Evolutionary conservation across 345 rosid genomes (phyloP).

Genomic region (Eucalyptus lansdowneana): DNA sequence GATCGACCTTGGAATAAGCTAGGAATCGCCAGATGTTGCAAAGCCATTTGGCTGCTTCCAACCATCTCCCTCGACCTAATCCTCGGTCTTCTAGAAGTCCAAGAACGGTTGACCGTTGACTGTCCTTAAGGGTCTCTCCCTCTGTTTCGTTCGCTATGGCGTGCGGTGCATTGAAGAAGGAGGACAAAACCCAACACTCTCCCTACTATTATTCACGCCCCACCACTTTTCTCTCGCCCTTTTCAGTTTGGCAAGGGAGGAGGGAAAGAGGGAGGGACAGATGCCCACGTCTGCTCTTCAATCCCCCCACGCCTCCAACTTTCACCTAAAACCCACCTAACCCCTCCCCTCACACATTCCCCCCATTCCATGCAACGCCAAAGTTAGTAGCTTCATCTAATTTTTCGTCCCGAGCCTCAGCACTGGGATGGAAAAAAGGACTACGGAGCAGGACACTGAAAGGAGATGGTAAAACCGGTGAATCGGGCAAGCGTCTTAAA

Average conservation of each 20-base stretch:
- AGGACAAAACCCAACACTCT: neutral
- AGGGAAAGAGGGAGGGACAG: neutral
- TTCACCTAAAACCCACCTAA: neutral
- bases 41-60: neutral
- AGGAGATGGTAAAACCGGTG: too few species aligned
- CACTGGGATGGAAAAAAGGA: neutral
- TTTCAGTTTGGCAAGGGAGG: neutral
- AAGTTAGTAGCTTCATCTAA: neutral
- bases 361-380: neutral
- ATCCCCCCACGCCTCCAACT: neutral
- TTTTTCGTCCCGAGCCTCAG: neutral
- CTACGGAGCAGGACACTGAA: neutral
- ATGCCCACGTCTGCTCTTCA: neutral
- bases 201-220: neutral
- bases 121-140: neutral
- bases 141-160: neutral
- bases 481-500: too few species aligned
- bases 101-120: neutral
- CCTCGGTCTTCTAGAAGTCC: neutral
- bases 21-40: neutral
- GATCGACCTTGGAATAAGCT: neutral
- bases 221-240: neutral
- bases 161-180: neutral
- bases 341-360: neutral
- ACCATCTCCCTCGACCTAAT: neutral